Conservation (phyloP, 192 early-diverging fungal species). For the Entomortierella lignicola region DNA sequence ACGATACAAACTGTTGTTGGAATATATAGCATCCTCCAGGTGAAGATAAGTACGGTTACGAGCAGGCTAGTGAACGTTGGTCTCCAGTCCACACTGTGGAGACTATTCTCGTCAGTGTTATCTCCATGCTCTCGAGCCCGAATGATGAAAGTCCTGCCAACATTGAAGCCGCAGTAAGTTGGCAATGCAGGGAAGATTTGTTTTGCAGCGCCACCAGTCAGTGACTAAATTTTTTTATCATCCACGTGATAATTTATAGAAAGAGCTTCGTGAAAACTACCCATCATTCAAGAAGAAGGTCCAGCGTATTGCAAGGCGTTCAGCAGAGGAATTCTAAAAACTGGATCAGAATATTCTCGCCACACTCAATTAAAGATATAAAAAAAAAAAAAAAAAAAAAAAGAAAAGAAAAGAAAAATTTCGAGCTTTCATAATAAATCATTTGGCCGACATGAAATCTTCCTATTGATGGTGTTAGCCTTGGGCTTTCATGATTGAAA, state of each 20-base stretch:
- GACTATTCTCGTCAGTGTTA: slow-evolving; percentile 89
- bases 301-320: slow-evolving; percentile 67
- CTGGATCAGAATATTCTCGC: too few species aligned
- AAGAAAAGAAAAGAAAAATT: too few species aligned
- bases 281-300: slow-evolving; percentile 81
- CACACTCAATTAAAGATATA: too few species aligned
- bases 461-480: too few species aligned
- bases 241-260: slow-evolving; percentile 57
- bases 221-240: not conserved
- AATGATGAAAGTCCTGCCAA: slow-evolving; percentile 98
- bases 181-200: slow-evolving; percentile 4
- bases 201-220: too few species aligned
- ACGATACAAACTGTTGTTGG: too few species aligned
- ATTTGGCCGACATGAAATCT: too few species aligned
- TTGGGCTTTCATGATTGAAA: too few species aligned
- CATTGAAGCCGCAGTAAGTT: slow-evolving; percentile 87
- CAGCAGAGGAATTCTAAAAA: slow-evolving; percentile 64
- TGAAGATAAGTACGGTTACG: slow-evolving; percentile 93
- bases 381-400: too few species aligned
- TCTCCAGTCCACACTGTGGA: slow-evolving; percentile 94
- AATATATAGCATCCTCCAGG: slow-evolving; percentile 61
- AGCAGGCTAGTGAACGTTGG: slow-evolving; percentile 92
- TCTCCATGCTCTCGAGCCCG: slow-evolving; percentile 92
- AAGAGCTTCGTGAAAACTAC: slow-evolving; percentile 79
- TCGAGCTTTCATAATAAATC: too few species aligned